A percentile compares a stretch with the other conserved stretches of the same genome.
phyloP scores from a whole-genome alignment of 768 basidiomycete species.

The Podaxis sp. region DNA sequence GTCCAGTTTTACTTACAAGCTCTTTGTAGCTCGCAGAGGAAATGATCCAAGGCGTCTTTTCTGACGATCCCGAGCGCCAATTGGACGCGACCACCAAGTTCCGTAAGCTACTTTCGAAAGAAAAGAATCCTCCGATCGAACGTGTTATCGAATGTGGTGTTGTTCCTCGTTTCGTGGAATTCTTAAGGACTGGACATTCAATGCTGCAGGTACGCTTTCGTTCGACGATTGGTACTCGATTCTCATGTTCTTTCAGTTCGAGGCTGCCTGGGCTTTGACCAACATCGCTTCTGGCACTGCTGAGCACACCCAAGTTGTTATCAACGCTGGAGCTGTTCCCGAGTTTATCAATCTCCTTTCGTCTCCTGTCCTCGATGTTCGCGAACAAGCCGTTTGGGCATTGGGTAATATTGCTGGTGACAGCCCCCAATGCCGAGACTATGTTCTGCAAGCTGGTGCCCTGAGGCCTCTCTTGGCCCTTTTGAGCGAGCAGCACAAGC shows the following conservation, averaged over 20 bases:
- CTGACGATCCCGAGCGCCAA: constrained; percentile 87
- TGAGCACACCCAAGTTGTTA: constrained; percentile 97
- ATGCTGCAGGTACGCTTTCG: constrained; percentile 72
- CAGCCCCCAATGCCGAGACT: constrained; percentile 95
- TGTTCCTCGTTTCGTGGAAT: constrained; percentile 95
- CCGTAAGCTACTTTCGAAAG: constrained; percentile 97
- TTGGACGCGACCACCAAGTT: constrained; percentile 98
- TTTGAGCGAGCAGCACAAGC: constrained; percentile 95
- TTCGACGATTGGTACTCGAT: constrained; percentile 3
- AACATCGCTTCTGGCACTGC: constrained; percentile 99
- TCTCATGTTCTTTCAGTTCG: constrained; percentile 58
- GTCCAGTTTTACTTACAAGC: constrained; percentile 17
- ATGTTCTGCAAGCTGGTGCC: constrained; percentile 92
- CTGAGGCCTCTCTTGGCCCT: constrained; percentile 87
- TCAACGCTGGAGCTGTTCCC: constrained; percentile 90
- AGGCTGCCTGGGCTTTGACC: constrained; percentile 97
- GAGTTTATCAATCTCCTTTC: constrained; percentile 96
- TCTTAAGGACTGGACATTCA: constrained; percentile 75
- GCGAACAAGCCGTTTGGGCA: constrained; percentile 99
- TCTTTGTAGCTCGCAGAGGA: constrained; percentile 72
- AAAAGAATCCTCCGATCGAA: constrained; percentile 99
- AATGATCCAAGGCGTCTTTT: constrained; percentile 93
- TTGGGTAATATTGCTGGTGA: constrained; percentile 99
- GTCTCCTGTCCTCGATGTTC: constrained; percentile 92
- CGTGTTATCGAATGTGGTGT: constrained; percentile 97